phyloP scores from a whole-genome alignment of 257 asterid genomes.

The Echites panduratus region DNA sequence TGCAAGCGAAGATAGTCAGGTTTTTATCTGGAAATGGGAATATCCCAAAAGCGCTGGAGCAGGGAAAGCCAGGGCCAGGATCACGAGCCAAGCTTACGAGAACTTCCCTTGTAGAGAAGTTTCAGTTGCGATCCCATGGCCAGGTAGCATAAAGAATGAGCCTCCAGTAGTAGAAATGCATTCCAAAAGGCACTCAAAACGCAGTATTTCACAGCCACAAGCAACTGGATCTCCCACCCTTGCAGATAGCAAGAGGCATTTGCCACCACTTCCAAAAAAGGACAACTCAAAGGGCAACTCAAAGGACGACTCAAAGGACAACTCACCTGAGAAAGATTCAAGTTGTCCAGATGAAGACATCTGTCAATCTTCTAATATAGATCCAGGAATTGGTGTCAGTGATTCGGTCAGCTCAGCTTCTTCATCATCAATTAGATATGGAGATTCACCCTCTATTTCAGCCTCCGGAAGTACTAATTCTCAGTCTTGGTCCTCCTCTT shows the following conservation, averaged over 20 bases:
- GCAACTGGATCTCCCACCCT: slow-evolving; percentile 29
- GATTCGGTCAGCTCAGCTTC: slow-evolving; percentile 43
- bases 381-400: slow-evolving; percentile 51
- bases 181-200: slow-evolving; percentile 67
- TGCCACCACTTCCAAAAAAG: slow-evolving; percentile 72
- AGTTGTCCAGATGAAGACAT: slow-evolving; percentile 46
- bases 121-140: slow-evolving; percentile 79
- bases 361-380: slow-evolving; percentile 34
- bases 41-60: slow-evolving; percentile 31
- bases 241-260: slow-evolving; percentile 44
- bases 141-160: slow-evolving; percentile 45
- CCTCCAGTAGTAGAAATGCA: slow-evolving; percentile 61
- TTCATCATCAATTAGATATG: slow-evolving; percentile 28
- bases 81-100: slow-evolving; percentile 48
- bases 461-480: slow-evolving; percentile 35
- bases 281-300: neutral
- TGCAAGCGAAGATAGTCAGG: slow-evolving; percentile 86
- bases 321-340: slow-evolving; percentile 21
- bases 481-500: slow-evolving; percentile 40
- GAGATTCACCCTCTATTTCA: slow-evolving; percentile 48
- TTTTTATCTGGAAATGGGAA: slow-evolving; percentile 72
- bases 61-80: slow-evolving; percentile 35
- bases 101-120: slow-evolving; percentile 81
- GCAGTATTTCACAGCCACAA: slow-evolving; percentile 26
- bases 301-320: slow-evolving; percentile 21